A percentile compares a stretch with the other conserved stretches of the same genome.
phyloP scores from a whole-genome alignment of 2,329 filamentous ascomycete genomes.

The Colletotrichum liaoningense region DNA sequence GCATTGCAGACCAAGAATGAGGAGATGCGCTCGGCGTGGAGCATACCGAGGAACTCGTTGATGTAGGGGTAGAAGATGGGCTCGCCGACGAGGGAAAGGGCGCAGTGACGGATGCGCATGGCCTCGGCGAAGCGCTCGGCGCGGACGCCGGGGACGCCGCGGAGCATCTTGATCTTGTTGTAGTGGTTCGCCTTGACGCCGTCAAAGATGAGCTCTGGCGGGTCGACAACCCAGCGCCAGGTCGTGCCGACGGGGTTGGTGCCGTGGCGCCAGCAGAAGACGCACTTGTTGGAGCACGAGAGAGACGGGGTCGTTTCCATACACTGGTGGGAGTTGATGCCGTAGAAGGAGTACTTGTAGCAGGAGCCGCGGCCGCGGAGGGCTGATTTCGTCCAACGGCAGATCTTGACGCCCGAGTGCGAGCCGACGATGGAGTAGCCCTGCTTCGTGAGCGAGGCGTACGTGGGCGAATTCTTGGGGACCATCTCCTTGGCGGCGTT shows the following conservation, averaged over 20 bases:
- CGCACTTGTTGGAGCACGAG: conserved; percentile 97
- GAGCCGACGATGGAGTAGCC: conserved; percentile 95
- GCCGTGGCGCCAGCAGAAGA: conserved; percentile 98
- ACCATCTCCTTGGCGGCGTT: conserved; percentile 88
- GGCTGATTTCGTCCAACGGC: conserved; percentile 97
- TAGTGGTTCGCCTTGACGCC: conserved; percentile 94
- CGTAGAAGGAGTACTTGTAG: conserved; percentile 98
- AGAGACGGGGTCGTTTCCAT: conserved; percentile 98
- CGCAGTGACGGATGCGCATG: conserved; percentile 93
- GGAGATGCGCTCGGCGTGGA: conserved; percentile 88
- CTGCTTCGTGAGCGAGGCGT: conserved; percentile 91
- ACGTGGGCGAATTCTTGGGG: conserved; percentile 88
- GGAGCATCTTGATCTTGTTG: conserved; percentile 97
- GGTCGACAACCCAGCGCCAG: conserved; percentile 96
- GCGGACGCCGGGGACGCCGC: conserved; percentile 90
- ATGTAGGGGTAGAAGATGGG: conserved; percentile 99
- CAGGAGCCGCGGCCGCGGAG: conserved; percentile 93
- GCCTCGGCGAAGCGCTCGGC: conserved; percentile 94
- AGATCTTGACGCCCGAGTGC: conserved; percentile 97
- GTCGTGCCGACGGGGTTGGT: conserved; percentile 97
- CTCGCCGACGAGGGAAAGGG: conserved; percentile 91
- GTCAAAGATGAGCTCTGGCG: conserved; percentile 87
- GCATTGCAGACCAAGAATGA: conserved; percentile 98
- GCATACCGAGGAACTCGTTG: conserved; percentile 87
- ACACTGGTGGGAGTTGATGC: conserved; percentile 94